Evolutionary conservation across 257 asterid genomes (phyloP), one percentile per base, ranked within the genome.

Genomic region (Ballota nigra): DNA sequence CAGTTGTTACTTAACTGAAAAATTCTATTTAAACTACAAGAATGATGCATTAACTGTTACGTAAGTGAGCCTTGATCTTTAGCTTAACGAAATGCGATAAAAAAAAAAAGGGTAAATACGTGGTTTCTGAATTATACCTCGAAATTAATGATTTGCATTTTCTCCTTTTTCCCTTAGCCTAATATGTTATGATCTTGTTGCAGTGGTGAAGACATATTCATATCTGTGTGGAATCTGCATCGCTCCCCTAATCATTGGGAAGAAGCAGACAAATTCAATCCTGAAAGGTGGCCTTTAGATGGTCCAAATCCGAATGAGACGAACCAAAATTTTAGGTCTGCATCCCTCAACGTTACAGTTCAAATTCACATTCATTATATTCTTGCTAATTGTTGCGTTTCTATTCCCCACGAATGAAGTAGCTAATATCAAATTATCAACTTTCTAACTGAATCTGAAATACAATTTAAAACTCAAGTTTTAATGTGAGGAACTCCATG

Each of bases 231-330:
- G 99, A 94, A 91, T 87, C 81, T 94, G 76, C 99, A 94, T 74
- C 98, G 88, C 40, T 79, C 88, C 76, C 97, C 97, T 65, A 62
- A 59, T 24, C 88, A 62, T 56, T 94, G 99, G 99, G 92, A 91
- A 75, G 95, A 94, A 8, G 96, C 96, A 29, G 95, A 91, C 33
- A 88, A 80, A 78, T 94, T 94, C 75, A 86, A 83, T 68, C 99
- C 99, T 34, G 97, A 94, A 78, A 91, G 99, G 82, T 94, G 99
- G 99, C 86, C 97, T 75, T 75, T 91, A 69, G 97, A 94, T 80
- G 97, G 97, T 72, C 97, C 97, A 64, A 94, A 84, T 81, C 99
- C 99, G 36, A 94, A 91, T 66, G 99, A 94, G 84, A 89, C 93
- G 36, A 94, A 94, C 84, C 99, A 91, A 79, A 89, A 88, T 83